phyloP scores from a whole-genome alignment of 2,329 filamentous ascomycete genomes.

The Allantophomopsis cytisporea region DNA sequence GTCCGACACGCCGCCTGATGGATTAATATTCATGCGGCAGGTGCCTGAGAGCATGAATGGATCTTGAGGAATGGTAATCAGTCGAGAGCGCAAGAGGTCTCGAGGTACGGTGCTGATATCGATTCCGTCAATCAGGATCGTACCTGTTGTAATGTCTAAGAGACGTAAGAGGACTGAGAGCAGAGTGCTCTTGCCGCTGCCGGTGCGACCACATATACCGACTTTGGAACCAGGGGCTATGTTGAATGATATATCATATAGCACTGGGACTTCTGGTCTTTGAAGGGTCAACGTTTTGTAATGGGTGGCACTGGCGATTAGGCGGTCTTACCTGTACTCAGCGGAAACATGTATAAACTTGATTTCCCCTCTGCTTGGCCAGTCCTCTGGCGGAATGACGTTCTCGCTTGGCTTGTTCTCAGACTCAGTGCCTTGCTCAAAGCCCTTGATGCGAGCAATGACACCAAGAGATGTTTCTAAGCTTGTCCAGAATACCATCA shows the following conservation, averaged over 20 bases:
- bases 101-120: slow-evolving; percentile 78
- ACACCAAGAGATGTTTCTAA: slow-evolving; percentile 43
- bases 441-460: slow-evolving; percentile 37
- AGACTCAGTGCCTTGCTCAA: slow-evolving; percentile 25
- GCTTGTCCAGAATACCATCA: slow-evolving; percentile 28
- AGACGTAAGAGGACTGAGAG: slow-evolving; percentile 82
- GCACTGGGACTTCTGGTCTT: neutral
- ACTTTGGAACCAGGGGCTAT: slow-evolving; percentile 44
- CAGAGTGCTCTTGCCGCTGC: slow-evolving; percentile 72
- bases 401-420: slow-evolving; percentile 15
- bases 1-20: slow-evolving; percentile 71
- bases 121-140: slow-evolving; percentile 76
- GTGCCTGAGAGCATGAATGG: slow-evolving; percentile 83
- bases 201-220: slow-evolving; percentile 35
- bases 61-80: slow-evolving; percentile 93
- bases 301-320: neutral
- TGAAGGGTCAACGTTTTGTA: neutral
- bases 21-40: slow-evolving; percentile 78
- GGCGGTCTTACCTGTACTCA: neutral
- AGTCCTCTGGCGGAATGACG: slow-evolving; percentile 5
- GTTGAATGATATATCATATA: slow-evolving; percentile 27
- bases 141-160: slow-evolving; percentile 73
- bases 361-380: slow-evolving; percentile 15
- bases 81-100: slow-evolving; percentile 75
- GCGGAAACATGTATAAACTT: slow-evolving; percentile 1